Base-by-base conservation (phyloP, 148 eudicot species). In the Silene latifolia region DNA sequence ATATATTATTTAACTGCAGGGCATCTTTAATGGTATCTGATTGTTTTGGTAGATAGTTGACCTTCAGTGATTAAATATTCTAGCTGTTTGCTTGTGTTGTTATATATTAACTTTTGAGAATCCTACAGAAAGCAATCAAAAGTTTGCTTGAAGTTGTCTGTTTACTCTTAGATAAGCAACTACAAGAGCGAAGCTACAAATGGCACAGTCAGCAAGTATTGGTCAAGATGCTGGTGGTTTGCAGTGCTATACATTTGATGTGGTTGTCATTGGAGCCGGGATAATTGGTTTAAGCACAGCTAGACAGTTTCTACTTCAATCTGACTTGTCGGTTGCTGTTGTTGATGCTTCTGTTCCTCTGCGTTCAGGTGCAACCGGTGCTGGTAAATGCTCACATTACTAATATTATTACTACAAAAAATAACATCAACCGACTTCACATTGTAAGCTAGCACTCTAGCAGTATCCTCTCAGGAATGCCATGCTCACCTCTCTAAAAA, bases 291-390 rank as follows among this genome's bases (percentile, higher is more conserved):
- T 77, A 68, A 77, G 70, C 71, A 77, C 35, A 51, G 80, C 80
- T 15, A 77, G 75, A 23, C 80, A 77, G 19, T 77, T 77, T 71
- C 54, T 77, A 35, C 80, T 61, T 63, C 74, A 77, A 20, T 77
- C 80, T 29, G 21, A 53, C 51, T 69, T 77, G 18, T 71, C 74
- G 20, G 80, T 77, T 51, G 75, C 80, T n/a, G 59, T 77, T 20
- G 80, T 77, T 71, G 80, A 77, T 63, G 74, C 80, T 62, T 77
- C 80, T 24, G 69, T 54, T 62, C 80, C 80, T 63, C 71, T 74
- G 4, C 14, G 65, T 54, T 62, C 71, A n/a, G 76, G 75, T 63
- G 80, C 80, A 51, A 77, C 80, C 1, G 80, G 80, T 9, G 80
- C 80, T 72, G 80, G 80, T 77, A 71, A 27, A 42, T 77, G 0